Evolutionary conservation across 371 early-diverging fungal genomes (phyloP), one percentile per base, ranked within the genome.

Genomic region (Zopfochytrium polystomum): DNA sequence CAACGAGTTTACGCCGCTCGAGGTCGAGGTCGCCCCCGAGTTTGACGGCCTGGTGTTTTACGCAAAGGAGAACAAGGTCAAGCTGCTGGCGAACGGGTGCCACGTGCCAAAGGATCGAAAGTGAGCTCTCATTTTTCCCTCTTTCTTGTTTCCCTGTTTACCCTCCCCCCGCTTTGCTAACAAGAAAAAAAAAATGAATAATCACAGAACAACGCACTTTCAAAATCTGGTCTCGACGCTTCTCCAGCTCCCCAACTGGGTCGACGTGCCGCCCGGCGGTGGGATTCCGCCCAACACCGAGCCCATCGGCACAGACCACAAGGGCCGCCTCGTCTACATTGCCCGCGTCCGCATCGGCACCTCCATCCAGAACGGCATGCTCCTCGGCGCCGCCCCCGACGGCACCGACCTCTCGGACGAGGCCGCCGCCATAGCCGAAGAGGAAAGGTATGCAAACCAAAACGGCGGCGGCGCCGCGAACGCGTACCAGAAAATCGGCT

Each of bases 1-100:
- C 6, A 46, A 44, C 15, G 50, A 55, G 5, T 65, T 66, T 22
- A 70, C 70, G 34, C 70, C 70, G 13, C 33, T 70, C 27, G 66
- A 60, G 34, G 6, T 55, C 31, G 35, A 66, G 23, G 61, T 48
- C 5, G 31, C 45, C 30, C 56, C 48, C 11, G 43, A 25, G 20
- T 57, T 60, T 23, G 60, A 27, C 15, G 29, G 55, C n/a, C 43
- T 5, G 2, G 47, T 57, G 29, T 33, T 34, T 30, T 65, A 53
- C 42, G 65, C 49, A 2, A 52, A 58, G 32, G 31, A 31, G 5
- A 54, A 33, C 45, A 33, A 54, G 35, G 53, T 30, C 4, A 29
- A 50, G 27, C 38, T 58, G 50, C 32, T 54, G 38, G 58, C 15
- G n/a, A 23, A 55, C n/a, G n/a, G n/a, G 23, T 0, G 26, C 18